Evolutionary conservation across 495 filamentous ascomycete genomes (phyloP).

Genomic region (Neurospora terricola): DNA sequence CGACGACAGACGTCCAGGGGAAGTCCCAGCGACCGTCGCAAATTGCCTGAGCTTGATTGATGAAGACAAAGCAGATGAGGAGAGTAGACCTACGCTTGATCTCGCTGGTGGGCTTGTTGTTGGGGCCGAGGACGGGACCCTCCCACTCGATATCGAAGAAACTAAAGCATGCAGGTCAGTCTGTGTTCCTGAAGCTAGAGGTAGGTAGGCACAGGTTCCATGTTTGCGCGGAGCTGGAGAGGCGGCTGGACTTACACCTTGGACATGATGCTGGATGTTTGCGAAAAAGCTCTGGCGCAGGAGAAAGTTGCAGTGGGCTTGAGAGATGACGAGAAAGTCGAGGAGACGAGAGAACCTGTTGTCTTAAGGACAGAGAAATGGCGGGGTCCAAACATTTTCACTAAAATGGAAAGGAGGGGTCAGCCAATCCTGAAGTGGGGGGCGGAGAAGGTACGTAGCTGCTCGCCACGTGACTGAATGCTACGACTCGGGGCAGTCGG

Average conservation of each 20-base stretch:
- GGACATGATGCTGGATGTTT: slow-evolving; percentile 21
- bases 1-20: neutral
- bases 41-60: neutral
- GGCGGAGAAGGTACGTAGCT: slow-evolving; percentile 6
- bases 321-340: slow-evolving; percentile 15
- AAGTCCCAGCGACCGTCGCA: neutral
- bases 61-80: slow-evolving; percentile 7
- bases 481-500: neutral
- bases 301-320: slow-evolving; percentile 20
- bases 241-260: slow-evolving; percentile 20
- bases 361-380: slow-evolving; percentile 23
- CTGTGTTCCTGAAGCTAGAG: neutral
- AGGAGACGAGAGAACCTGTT: slow-evolving; percentile 21
- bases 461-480: neutral
- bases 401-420: slow-evolving; percentile 14
- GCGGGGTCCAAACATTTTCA: slow-evolving; percentile 32
- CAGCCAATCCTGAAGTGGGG: slow-evolving; percentile 16
- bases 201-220: neutral
- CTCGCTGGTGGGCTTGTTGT: slow-evolving; percentile 44
- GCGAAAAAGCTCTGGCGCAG: slow-evolving; percentile 20
- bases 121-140: slow-evolving; percentile 50
- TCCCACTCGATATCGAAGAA: slow-evolving; percentile 47
- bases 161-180: slow-evolving; percentile 11
- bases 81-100: slow-evolving; percentile 48
- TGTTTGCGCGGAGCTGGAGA: neutral